phyloP scores from a whole-genome alignment of 139 green algal species.

The Picochlorum sp. region DNA sequence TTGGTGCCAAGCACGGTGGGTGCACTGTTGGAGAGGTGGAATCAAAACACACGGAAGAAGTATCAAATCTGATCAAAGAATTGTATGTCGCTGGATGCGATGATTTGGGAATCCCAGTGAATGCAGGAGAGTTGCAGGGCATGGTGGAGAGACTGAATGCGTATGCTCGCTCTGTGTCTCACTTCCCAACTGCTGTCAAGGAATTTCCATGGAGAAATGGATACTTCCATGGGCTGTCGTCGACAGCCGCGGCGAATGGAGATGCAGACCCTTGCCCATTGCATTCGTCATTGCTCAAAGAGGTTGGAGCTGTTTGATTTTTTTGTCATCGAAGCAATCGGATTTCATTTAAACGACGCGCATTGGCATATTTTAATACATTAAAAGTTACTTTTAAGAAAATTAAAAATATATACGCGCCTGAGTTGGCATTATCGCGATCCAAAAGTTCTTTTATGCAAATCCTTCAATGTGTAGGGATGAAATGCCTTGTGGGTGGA shows the following conservation, averaged over 20 bases:
- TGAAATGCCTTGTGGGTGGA: no score
- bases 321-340: background rate
- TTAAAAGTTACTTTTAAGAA: no score
- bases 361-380: no score
- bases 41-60: slow-evolving; percentile 32
- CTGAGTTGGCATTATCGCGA: no score
- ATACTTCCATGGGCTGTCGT: slow-evolving; percentile 77
- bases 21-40: slow-evolving; percentile 84
- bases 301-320: slow-evolving; percentile 63
- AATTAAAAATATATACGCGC: no score
- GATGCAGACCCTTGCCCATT: slow-evolving; percentile 77
- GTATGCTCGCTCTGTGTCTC: slow-evolving; percentile 83
- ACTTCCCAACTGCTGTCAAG: slow-evolving; percentile 97
- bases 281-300: slow-evolving; percentile 75
- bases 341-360: no score
- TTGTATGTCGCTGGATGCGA: slow-evolving; percentile 53
- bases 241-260: slow-evolving; percentile 42
- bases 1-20: slow-evolving; percentile 69
- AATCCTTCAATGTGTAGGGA: no score
- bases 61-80: slow-evolving; percentile 71
- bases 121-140: slow-evolving; percentile 20
- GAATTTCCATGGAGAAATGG: slow-evolving; percentile 98
- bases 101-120: slow-evolving; percentile 58
- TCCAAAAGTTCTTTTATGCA: no score
- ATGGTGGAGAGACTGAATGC: slow-evolving; percentile 59